Base-by-base conservation (phyloP, 2,329 filamentous ascomycete species). In the Fusarium decemcellulare region DNA sequence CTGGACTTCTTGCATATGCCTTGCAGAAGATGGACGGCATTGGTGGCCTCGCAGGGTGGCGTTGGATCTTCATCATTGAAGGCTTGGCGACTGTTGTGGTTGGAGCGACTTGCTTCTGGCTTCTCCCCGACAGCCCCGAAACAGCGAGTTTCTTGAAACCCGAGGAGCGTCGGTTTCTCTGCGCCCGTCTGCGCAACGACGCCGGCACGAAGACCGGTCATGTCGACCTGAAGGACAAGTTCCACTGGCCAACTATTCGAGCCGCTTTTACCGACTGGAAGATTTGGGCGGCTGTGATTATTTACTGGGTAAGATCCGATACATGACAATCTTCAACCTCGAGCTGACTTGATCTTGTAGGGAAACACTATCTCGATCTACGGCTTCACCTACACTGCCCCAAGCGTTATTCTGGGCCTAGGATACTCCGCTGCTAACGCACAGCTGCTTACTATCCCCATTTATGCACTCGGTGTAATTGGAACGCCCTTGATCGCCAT, bases 51-150 rank as follows among this genome's bases (percentile, higher is more conserved):
- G 43, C 40, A 16, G 61, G 56, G 2, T 64, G 61, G 61, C 44
- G 56, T 30, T 64, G 61, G 61, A 59, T 64, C 5, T 56, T 64
- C n/a, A 56, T 60, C 32, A 54, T 64, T 8, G 61, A 60, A 30
- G 61, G 61, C 5, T 36, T 64, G 11, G 37, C 37, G 6, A 64
- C 56, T n/a, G 51, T 59, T 10, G 1, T 43, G 10, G 27, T 59
- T 1, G 50, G 48, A 2, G n/a, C 34, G 5, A 23, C 18, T 23
- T 23, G 18, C 18, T 23, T 23, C 18, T 23, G 18, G 18, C 18
- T 23, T 23, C 18, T 23, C 18, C 18, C 18, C 18, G 18, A 23
- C n/a, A 37, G 29, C 11, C 60, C 60, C 11, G 32, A 23, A 18
- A 46, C 53, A 6, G 60, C 60, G 6, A 39, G 37, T 2, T 63